These are phyloP conservation scores for Rhodotorula sp. DNA, from an alignment of 1,284 basidiomycete species.

Conservation along the genomic window DNA sequence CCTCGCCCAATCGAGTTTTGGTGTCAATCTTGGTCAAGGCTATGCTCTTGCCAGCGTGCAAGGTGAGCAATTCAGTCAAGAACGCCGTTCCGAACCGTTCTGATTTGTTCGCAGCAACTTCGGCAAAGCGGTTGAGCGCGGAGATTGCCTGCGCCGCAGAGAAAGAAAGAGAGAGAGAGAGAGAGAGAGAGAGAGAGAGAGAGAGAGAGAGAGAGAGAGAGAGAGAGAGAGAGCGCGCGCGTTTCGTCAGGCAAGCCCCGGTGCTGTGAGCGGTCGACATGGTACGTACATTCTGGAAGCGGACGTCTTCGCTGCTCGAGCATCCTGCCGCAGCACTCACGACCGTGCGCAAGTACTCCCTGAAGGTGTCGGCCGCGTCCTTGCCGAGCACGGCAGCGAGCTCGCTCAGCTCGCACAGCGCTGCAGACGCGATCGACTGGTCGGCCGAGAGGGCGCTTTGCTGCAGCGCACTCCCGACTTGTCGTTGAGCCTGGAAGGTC, in stretches of 20 bases:
- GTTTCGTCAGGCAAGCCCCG: not conserved
- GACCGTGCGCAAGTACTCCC: not conserved
- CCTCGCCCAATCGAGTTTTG: constrained; percentile 7
- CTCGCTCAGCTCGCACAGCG: constrained; percentile 11
- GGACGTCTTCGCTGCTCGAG: not conserved
- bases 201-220: no score
- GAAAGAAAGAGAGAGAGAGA: no score
- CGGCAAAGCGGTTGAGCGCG: not conserved
- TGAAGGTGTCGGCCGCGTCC: not conserved
- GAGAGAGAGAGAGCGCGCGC: no score
- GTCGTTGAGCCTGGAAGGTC: not conserved
- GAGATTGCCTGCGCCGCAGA: not conserved
- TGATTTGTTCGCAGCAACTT: not conserved
- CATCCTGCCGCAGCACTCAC: not conserved
- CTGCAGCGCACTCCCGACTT: constrained; percentile 11
- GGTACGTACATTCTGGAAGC: not conserved
- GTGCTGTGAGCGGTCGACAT: no score
- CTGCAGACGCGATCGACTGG: constrained; percentile 8
- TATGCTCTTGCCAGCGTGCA: constrained; percentile 11
- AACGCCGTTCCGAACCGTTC: constrained; percentile 15
- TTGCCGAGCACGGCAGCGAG: not conserved
- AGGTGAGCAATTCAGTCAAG: constrained; percentile 17
- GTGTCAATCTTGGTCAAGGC: not conserved
- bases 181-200: no score
- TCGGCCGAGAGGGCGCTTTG: not conserved